Evolutionary conservation across 2,329 filamentous ascomycete species (phyloP).

Genomic region (Ilyonectria mors-panacis): DNA sequence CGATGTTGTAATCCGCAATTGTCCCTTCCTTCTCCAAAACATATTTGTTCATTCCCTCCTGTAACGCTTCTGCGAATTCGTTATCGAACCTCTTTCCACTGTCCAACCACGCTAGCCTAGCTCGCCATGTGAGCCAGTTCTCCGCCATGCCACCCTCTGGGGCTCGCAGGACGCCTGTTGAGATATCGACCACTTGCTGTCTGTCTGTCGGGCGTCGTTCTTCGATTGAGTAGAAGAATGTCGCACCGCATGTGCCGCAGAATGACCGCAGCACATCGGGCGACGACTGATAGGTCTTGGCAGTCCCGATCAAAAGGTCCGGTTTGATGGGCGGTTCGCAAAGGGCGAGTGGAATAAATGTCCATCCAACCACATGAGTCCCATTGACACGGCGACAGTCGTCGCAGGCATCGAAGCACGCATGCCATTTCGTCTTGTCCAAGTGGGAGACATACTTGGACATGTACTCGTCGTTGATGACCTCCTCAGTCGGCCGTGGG

Average conservation of each 20-base stretch:
- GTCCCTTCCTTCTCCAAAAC: conserved; percentile 54
- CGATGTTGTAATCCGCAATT: conserved; percentile 47
- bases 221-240: conserved; percentile 54
- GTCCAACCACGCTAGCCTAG: conserved; percentile 52
- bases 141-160: conserved; percentile 61
- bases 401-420: conserved; percentile 57
- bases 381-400: conserved; percentile 62
- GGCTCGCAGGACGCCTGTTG: conserved; percentile 61
- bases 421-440: conserved; percentile 60
- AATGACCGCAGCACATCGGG: conserved; percentile 58
- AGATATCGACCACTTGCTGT: conserved; percentile 58
- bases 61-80: conserved; percentile 53
- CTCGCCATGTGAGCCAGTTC: conserved; percentile 64
- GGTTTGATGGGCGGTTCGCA: conserved; percentile 55
- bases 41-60: conserved; percentile 57
- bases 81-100: conserved; percentile 56
- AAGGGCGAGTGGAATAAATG: conserved; percentile 55
- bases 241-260: conserved; percentile 63
- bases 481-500: conserved; percentile 54
- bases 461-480: conserved; percentile 50
- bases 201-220: conserved; percentile 48
- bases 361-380: conserved; percentile 60
- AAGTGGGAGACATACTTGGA: conserved; percentile 54
- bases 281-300: conserved; percentile 60
- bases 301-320: conserved; percentile 59